A percentile compares a stretch with the other conserved stretches of the same genome.
phyloP scores from a whole-genome alignment of 1,284 basidiomycete species.

The Melampsora abietis-canadensis region DNA sequence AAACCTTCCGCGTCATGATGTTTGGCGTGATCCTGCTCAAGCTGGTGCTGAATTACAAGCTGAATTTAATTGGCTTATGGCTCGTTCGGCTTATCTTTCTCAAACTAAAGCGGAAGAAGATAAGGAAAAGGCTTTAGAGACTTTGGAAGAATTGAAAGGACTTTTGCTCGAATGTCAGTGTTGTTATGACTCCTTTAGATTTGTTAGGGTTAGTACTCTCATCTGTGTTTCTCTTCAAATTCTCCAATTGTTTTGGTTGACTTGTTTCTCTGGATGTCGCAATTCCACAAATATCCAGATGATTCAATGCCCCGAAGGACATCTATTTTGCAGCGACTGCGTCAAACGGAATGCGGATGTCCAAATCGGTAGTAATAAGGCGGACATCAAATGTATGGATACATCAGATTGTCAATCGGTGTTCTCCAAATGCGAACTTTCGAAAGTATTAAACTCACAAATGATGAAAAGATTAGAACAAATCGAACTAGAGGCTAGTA shows the following conservation, averaged over 20 bases:
- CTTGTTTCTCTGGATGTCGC: neutral
- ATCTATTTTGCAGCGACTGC: conserved; percentile 68
- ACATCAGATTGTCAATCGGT: conserved; percentile 46
- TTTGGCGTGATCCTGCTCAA: neutral
- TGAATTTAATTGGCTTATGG: neutral
- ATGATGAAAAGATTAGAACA: conserved; percentile 47
- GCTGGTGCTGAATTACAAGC: neutral
- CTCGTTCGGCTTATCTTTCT: neutral
- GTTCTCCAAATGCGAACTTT: conserved; percentile 47
- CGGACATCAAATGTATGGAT: conserved; percentile 51
- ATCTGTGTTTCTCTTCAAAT: no score
- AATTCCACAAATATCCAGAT: conserved; percentile 56
- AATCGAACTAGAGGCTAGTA: conserved; percentile 49
- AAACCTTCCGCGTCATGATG: neutral
- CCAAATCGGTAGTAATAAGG: conserved; percentile 54
- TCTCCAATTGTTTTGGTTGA: no score
- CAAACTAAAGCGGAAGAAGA: conserved; percentile 4
- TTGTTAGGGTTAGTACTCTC: neutral
- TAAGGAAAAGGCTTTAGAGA: conserved; percentile 29
- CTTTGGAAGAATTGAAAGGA: conserved; percentile 44
- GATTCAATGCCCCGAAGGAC: conserved; percentile 77
- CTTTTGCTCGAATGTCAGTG: conserved; percentile 50
- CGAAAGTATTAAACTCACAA: conserved; percentile 45
- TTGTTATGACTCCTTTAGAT: conserved; percentile 46
- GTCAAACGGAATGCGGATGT: conserved; percentile 56